Percentiles rank a stretch among this genome's conserved stretches.
Conservation (phyloP, 2,329 filamentous ascomycete genomes). For the Colletotrichum plurivorum region DNA sequence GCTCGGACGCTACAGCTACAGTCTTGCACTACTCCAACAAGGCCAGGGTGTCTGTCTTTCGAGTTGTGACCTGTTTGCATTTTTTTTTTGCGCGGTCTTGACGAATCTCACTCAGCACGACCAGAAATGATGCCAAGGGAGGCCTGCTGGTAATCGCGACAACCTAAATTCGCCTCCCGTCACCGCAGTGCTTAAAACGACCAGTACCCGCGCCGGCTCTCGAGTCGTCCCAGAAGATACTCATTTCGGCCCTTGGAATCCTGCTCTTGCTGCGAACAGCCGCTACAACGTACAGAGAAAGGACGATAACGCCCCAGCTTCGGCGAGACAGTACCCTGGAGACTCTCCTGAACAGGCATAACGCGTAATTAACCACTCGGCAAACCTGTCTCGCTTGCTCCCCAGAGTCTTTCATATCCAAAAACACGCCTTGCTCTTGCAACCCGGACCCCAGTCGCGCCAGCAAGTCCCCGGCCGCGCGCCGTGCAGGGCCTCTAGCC, state of each 20-base stretch:
- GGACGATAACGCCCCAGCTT: neutral
- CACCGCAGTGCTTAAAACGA: slow-evolving; percentile 2
- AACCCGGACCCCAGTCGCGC: slow-evolving; percentile 30
- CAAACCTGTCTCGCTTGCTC: slow-evolving; percentile 36
- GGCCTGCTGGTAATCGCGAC: slow-evolving; percentile 11
- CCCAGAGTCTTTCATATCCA: slow-evolving; percentile 8
- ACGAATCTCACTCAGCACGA: slow-evolving; percentile 22
- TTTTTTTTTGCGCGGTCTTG: slow-evolving; percentile 13
- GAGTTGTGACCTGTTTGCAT: slow-evolving; percentile 13
- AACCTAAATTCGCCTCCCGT: slow-evolving; percentile 6
- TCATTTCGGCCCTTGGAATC: slow-evolving; percentile 1
- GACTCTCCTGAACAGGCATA: slow-evolving; percentile 27
- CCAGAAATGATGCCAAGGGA: slow-evolving; percentile 8
- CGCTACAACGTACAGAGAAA: slow-evolving; percentile 5
- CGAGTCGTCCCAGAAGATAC: slow-evolving; percentile 2
- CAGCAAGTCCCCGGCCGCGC: slow-evolving; percentile 37
- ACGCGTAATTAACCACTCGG: slow-evolving; percentile 35
- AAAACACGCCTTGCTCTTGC: slow-evolving; percentile 28
- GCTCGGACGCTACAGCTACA: slow-evolving; percentile 24
- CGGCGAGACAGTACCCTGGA: slow-evolving; percentile 19
- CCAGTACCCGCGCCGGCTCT: slow-evolving; percentile 2
- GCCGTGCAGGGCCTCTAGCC: slow-evolving; percentile 38
- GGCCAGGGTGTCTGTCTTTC: slow-evolving; percentile 9
- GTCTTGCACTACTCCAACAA: slow-evolving; percentile 21
- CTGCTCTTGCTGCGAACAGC: slow-evolving; percentile 25